Base-by-base conservation (phyloP, 768 basidiomycete genomes). In the Lactarius evosmus region DNA sequence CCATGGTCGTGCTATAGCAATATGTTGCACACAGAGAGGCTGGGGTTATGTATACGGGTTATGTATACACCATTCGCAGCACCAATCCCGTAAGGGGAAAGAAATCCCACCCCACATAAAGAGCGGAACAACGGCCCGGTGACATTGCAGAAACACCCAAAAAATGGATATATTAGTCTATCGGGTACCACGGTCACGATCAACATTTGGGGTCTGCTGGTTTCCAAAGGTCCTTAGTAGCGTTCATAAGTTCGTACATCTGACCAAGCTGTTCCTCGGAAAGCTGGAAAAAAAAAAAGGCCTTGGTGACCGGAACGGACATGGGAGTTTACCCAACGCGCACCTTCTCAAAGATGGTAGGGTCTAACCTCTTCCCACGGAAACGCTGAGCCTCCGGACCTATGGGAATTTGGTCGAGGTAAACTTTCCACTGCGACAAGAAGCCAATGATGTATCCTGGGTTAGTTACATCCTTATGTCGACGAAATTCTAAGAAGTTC, bases 361-460 rank as follows among this genome's bases (percentile, higher is more conserved):
- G 73, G 72, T 94, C 90, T 40, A 95, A 75, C 64, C 76, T 87
- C 73, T 83, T 87, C 34, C 89, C 89, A 33, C 70, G 70, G 70
- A 89, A 93, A 36, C 69, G 71, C 58, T 76, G 72, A 3, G 72
- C 76, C 38, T 82, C 78, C 6, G 76, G 71, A 16, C 79, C 82
- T 30, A 70, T 75, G 14, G 85, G 86, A 36, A 89, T 73, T 64
- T 83, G 75, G 69, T 96, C 93, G 61, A 98, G 80, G 74, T 99
- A 98, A 62, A 83, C 74, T 74, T 96, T 97, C 96, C 96, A 99
- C 71, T 98, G 92, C 3, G 89, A 88, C 9, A 98, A 80, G 72
- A 99, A 99, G 2, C 93, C 95, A 73, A 98, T 96, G 66, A 98
- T 85, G 73, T 98, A 86, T 8, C 88, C 80, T 3, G 94, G 91